Conservation (phyloP, 441 rosid genomes). For the Gossypium schwendimanii region DNA sequence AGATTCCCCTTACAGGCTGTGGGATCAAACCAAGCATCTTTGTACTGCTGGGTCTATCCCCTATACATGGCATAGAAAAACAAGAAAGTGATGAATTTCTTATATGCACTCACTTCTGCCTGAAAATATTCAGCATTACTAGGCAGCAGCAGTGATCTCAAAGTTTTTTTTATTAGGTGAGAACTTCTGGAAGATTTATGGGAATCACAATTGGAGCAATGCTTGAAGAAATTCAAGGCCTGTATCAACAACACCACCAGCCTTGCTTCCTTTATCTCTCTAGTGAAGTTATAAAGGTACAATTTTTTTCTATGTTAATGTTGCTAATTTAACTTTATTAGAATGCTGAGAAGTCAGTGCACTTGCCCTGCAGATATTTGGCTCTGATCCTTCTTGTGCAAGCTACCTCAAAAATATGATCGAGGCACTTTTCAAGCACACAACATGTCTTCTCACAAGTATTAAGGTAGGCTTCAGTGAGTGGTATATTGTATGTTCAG, state of each 20-base stretch:
- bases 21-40: background rate
- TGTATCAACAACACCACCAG: conserved; percentile 90
- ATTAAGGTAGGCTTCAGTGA: conserved; percentile 51
- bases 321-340: background rate
- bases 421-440: conserved; percentile 79
- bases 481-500: background rate
- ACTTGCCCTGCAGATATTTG: conserved; percentile 69
- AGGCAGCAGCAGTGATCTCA: conserved; percentile 3
- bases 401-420: conserved; percentile 76
- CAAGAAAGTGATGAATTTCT: background rate
- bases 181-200: conserved; percentile 95
- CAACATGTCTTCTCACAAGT: conserved; percentile 76
- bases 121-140: conserved; percentile 4
- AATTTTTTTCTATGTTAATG: background rate
- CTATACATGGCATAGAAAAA: background rate
- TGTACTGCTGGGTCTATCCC: background rate
- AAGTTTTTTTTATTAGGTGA: conserved; percentile 48
- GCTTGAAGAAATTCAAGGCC: conserved; percentile 88
- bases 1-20: background rate
- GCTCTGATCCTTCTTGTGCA: conserved; percentile 91
- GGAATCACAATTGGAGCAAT: conserved; percentile 86
- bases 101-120: background rate
- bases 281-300: conserved; percentile 89
- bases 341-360: conserved; percentile 13
- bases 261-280: conserved; percentile 96